Evolutionary conservation across 495 filamentous ascomycete species (phyloP).

Genomic region (Neurospora sublineolata): DNA sequence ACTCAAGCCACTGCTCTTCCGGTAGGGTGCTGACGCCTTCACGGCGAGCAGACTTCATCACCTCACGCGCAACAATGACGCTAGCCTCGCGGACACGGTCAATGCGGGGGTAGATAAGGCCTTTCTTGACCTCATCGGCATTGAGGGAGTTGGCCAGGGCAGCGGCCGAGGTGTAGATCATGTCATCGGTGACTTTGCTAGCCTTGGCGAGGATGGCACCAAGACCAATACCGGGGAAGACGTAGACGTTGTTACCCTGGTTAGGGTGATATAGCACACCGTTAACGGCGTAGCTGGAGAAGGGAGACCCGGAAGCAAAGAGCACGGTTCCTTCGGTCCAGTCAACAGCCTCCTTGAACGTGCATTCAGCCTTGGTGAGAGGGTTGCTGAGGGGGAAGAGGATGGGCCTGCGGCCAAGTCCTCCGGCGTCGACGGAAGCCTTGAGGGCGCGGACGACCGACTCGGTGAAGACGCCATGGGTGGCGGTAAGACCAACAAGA

Average conservation of each 20-base stretch:
- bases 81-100: constrained; percentile 83
- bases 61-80: constrained; percentile 75
- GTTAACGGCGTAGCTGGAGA: constrained; percentile 58
- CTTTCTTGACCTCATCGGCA: constrained; percentile 64
- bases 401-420: constrained; percentile 70
- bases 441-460: constrained; percentile 74
- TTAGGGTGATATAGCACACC: constrained; percentile 70
- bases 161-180: constrained; percentile 86
- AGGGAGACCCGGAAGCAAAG: constrained; percentile 92
- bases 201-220: constrained; percentile 89
- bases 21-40: constrained; percentile 43
- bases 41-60: constrained; percentile 75
- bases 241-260: constrained; percentile 86
- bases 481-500: constrained; percentile 87
- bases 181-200: constrained; percentile 79
- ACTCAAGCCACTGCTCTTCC: constrained; percentile 70
- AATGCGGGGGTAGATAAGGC: constrained; percentile 88
- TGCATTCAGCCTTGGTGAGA: constrained; percentile 91
- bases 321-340: constrained; percentile 83
- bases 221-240: constrained; percentile 94
- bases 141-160: constrained; percentile 71
- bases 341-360: constrained; percentile 78
- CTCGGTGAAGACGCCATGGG: constrained; percentile 87
- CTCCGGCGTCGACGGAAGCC: constrained; percentile 48
- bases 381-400: constrained; percentile 94